phyloP scores from a whole-genome alignment of 1,139 yeast genomes.

The Wickerhamomyces sp. region DNA sequence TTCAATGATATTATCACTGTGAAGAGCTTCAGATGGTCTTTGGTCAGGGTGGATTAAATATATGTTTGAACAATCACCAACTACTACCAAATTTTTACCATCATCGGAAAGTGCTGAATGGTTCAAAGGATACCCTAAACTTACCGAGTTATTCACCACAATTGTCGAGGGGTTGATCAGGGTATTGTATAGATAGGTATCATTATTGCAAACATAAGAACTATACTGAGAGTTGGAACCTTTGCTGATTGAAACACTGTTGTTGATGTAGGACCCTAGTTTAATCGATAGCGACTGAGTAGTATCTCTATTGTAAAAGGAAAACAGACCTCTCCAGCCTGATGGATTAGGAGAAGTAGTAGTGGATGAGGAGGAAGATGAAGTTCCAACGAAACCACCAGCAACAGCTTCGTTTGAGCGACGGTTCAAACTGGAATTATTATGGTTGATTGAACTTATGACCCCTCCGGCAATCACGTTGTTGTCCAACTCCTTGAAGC shows the following conservation, averaged over 20 bases:
- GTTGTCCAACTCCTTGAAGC: constrained; percentile 58
- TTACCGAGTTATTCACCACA: constrained; percentile 33
- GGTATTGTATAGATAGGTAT: constrained; percentile 61
- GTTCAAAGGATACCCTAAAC: constrained; percentile 49
- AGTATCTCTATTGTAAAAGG: constrained; percentile 47
- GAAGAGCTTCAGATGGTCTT: constrained; percentile 24
- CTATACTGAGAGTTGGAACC: constrained; percentile 37
- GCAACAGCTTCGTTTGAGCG: constrained; percentile 16
- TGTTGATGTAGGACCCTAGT: constrained; percentile 79
- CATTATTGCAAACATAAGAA: constrained; percentile 78
- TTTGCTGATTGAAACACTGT: constrained; percentile 62
- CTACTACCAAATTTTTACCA: constrained; percentile 45
- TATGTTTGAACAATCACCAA: constrained; percentile 56
- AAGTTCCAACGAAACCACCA: background rate
- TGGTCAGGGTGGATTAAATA: constrained; percentile 43
- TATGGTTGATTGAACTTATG: constrained; percentile 31
- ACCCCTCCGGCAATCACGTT: constrained; percentile 70
- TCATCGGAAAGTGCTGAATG: constrained; percentile 60
- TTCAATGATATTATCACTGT: constrained; percentile 34
- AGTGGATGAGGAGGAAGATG: background rate
- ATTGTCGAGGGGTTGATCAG: constrained; percentile 50
- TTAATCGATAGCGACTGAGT: constrained; percentile 45
- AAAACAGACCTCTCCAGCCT: constrained; percentile 56
- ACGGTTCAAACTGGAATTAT: constrained; percentile 18
- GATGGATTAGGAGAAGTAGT: constrained; percentile 18